phyloP scores from a whole-genome alignment of 768 basidiomycete species.

The Tephrocybe sp. region DNA sequence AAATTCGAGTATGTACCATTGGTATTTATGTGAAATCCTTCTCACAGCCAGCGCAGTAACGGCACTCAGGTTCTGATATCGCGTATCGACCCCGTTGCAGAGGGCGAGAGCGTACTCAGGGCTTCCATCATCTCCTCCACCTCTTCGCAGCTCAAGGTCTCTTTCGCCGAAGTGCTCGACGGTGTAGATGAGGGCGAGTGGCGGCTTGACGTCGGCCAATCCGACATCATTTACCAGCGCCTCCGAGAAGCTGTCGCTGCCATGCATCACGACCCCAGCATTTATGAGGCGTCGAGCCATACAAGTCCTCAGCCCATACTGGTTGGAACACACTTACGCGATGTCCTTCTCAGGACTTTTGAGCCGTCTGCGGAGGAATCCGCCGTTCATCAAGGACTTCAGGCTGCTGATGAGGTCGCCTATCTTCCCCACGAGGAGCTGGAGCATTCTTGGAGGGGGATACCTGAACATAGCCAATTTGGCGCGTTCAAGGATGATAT shows the following conservation, averaged over 20 bases:
- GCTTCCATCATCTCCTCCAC: conserved; percentile 56
- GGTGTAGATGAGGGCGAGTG: conserved; percentile 49
- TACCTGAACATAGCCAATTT: conserved; percentile 15
- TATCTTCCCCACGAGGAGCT: conserved; percentile 37
- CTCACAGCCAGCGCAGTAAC: conserved; percentile 42
- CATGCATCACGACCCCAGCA: conserved; percentile 53
- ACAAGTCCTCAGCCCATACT: conserved; percentile 52
- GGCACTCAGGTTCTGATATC: conserved; percentile 71
- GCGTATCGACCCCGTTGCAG: conserved; percentile 54
- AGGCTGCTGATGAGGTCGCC: conserved; percentile 37
- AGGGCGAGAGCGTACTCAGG: conserved; percentile 43
- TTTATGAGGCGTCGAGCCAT: conserved; percentile 32
- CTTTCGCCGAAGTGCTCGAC: conserved; percentile 49
- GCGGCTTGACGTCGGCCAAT: conserved; percentile 71
- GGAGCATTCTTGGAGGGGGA: conserved; percentile 29
- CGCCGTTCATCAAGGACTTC: conserved; percentile 33
- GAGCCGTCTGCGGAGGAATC: conserved; percentile 27
- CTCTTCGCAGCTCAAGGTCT: conserved; percentile 53
- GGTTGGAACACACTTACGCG: conserved; percentile 71
- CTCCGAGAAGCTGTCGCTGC: conserved; percentile 67
- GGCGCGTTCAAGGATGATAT: conserved; percentile 72
- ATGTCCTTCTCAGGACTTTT: conserved; percentile 66
- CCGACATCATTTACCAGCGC: conserved; percentile 63
- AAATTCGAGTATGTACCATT: conserved; percentile 61
- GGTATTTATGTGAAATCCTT: background rate